phyloP scores from a whole-genome alignment of 2,329 filamentous ascomycete genomes.

The Sclerotinia nivalis region DNA sequence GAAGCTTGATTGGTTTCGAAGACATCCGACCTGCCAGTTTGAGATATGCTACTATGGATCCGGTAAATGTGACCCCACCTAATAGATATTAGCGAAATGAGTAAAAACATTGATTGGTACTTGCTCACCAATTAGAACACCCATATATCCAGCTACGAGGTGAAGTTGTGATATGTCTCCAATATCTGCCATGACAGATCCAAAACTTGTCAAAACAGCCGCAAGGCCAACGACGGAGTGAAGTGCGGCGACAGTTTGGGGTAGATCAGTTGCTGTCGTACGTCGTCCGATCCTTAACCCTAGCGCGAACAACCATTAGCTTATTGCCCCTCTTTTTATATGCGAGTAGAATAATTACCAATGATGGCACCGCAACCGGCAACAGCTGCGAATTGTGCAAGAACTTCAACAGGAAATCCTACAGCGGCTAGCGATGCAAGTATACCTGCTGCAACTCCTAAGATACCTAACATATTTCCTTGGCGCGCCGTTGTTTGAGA shows the following conservation, averaged over 20 bases:
- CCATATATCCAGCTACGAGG: slow-evolving; percentile 81
- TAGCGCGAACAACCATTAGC: neutral
- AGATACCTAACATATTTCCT: slow-evolving; percentile 82
- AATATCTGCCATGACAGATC: slow-evolving; percentile 76
- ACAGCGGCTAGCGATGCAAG: slow-evolving; percentile 79
- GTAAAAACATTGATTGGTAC: neutral
- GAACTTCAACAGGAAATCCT: slow-evolving; percentile 75
- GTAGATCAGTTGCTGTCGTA: slow-evolving; percentile 84
- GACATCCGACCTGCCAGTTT: slow-evolving; percentile 84
- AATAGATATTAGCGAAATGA: neutral
- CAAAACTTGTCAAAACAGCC: slow-evolving; percentile 84
- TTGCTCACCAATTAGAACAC: slow-evolving; percentile 71
- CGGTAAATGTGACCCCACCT: slow-evolving; percentile 85
- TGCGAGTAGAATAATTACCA: slow-evolving; percentile 44
- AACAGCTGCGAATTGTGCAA: slow-evolving; percentile 77
- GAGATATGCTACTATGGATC: slow-evolving; percentile 84
- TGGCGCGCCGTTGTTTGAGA: slow-evolving; percentile 81
- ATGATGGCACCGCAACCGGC: slow-evolving; percentile 69
- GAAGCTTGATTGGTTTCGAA: slow-evolving; percentile 71
- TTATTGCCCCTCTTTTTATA: neutral
- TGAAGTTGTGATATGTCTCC: slow-evolving; percentile 73
- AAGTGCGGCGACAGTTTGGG: slow-evolving; percentile 84
- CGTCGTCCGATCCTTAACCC: slow-evolving; percentile 78
- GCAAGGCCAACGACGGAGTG: slow-evolving; percentile 90
- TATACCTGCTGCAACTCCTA: slow-evolving; percentile 81